Base-by-base conservation (phyloP, 345 rosid genomes). In the Capsella bursapastoris region DNA sequence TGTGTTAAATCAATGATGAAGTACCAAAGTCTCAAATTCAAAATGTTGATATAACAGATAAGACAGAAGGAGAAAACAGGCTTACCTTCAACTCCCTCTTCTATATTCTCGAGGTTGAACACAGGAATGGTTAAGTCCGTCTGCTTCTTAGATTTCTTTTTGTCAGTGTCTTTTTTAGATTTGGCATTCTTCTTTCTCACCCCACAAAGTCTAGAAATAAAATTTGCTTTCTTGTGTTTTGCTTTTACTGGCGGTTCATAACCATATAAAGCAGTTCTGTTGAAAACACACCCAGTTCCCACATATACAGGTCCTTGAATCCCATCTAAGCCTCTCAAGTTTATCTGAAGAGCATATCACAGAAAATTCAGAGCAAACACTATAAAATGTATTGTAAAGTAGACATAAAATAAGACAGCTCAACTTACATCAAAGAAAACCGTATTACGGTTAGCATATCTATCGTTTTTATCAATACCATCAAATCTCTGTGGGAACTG, bases 291-390 rank as follows among this genome's bases (percentile, higher is more conserved):
- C 57, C 98, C 97, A 37, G 98, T 94, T 75, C 97, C 98, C 76
- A 94, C 98, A 58, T 91, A 91, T 44, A 94, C 97, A 45, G 97
- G 98, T 41, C 98, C 98, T 85, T 91, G 97, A 78, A 91, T 87
- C 63, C 98, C 98, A 82, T 94, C 98, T 73, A 91, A 84, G 64
- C 98, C 97, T 80, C 96, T 88, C 90, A 94, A 85, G 75, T 94
- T 94, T 8, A 94, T 91, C 98, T 91, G 82, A 50, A 78, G 71
- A 74, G 57, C 35, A 66, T 8, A 73, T 40, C 41, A 47, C 74
- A 6, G 43, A 61, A 13, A 22, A 34, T 4, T 44, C 12, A 57
- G 65, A 45, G 32, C 34, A 48, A 40, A 37, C 43, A 70, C 11
- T 50, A n/a, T 16, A 14, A 12, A 18, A 66, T 12, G n/a, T 58